phyloP scores from a whole-genome alignment of 2,329 filamentous ascomycete species.

The Talaromyces atroroseus region DNA sequence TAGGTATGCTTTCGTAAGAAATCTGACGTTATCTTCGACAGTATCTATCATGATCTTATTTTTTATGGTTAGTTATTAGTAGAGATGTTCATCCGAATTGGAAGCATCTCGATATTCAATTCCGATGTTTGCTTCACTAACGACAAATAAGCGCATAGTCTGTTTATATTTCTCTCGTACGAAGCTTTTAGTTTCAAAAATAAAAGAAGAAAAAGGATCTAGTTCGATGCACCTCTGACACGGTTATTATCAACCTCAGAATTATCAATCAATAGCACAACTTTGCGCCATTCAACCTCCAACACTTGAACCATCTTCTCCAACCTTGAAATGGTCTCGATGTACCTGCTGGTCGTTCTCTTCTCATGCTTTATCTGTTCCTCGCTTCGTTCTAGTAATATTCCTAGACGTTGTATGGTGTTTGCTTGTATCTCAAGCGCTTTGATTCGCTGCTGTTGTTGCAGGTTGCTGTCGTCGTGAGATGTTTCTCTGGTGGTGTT shows the following conservation, averaged over 20 bases:
- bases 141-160: too few species aligned
- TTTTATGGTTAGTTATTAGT: too few species aligned
- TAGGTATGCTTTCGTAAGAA: too few species aligned
- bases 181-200: too few species aligned
- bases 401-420: slow-evolving; percentile 3
- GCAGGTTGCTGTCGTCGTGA: background rate
- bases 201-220: background rate
- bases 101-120: too few species aligned
- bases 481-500: background rate
- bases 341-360: background rate
- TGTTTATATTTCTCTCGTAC: too few species aligned
- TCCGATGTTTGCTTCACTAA: too few species aligned
- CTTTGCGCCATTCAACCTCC: slow-evolving; percentile 2
- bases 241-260: background rate
- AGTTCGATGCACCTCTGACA: background rate
- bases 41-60: too few species aligned
- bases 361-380: slow-evolving; percentile 5
- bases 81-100: too few species aligned
- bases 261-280: slow-evolving; percentile 39
- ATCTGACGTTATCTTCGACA: too few species aligned
- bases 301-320: background rate
- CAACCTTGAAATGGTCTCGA: background rate
- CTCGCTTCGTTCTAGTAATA: slow-evolving; percentile 2
- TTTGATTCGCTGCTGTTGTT: background rate
- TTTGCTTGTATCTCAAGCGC: slow-evolving; percentile 1